Conservation (phyloP, 768 basidiomycete genomes). For the Boletus rubropictus region DNA sequence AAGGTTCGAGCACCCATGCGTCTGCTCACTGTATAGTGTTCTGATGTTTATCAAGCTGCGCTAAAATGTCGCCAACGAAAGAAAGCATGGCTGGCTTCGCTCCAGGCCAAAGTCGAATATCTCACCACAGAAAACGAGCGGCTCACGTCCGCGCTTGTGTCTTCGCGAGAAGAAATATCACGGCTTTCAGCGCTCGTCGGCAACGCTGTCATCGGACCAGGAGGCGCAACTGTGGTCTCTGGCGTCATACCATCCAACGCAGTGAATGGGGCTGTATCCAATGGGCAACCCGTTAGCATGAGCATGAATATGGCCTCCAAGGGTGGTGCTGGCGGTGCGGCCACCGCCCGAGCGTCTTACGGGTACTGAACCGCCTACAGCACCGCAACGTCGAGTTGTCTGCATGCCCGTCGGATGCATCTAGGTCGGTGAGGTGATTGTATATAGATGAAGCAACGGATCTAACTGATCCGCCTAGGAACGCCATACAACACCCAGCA, state of each 20-base stretch:
- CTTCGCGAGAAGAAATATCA: slow-evolving; percentile 87
- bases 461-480: slow-evolving; percentile 9
- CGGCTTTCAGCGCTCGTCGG: slow-evolving; percentile 72
- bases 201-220: slow-evolving; percentile 48
- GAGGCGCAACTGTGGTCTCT: slow-evolving; percentile 27
- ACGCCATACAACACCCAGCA: slow-evolving; percentile 10
- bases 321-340: slow-evolving; percentile 29
- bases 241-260: slow-evolving; percentile 26
- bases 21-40: not conserved
- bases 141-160: slow-evolving; percentile 77
- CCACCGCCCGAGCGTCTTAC: slow-evolving; percentile 34
- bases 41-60: slow-evolving; percentile 55
- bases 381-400: slow-evolving; percentile 2
- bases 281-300: slow-evolving; percentile 39
- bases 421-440: slow-evolving; percentile 14
- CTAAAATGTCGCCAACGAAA: slow-evolving; percentile 99
- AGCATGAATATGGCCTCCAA: slow-evolving; percentile 38
- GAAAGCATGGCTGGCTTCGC: slow-evolving; percentile 91
- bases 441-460: not conserved
- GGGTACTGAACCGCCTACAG: slow-evolving; percentile 30
- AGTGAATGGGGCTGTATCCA: slow-evolving; percentile 23
- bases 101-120: slow-evolving; percentile 92
- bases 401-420: slow-evolving; percentile 4
- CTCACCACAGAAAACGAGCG: slow-evolving; percentile 94
- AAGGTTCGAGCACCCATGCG: slow-evolving; percentile 52